phyloP scores from a whole-genome alignment of 805 yeast species.

The Isabelozyma pseudorhagii region DNA sequence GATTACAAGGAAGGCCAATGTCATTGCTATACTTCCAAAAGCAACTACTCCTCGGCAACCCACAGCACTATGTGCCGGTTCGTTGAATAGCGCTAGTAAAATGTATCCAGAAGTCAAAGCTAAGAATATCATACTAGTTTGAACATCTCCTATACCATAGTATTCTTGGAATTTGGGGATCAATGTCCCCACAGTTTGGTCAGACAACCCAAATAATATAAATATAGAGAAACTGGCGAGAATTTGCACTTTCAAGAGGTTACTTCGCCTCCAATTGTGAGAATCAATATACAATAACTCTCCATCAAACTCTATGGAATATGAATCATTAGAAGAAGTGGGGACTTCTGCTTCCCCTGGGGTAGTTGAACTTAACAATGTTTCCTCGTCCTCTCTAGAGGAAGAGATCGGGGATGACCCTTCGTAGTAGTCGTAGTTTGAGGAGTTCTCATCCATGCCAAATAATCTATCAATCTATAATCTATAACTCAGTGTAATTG shows the following conservation, averaged over 20 bases:
- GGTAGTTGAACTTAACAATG: neutral
- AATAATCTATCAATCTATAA: too few relatives aligned
- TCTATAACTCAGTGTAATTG: too few relatives aligned
- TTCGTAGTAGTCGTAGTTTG: neutral
- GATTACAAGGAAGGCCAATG: constrained; percentile 36
- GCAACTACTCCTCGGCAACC: constrained; percentile 50
- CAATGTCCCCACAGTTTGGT: constrained; percentile 60
- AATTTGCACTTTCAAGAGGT: constrained; percentile 42
- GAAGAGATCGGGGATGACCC: neutral
- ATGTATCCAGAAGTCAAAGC: constrained; percentile 56
- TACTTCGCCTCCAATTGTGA: constrained; percentile 35
- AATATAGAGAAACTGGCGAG: constrained; percentile 36
- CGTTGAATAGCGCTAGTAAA: constrained; percentile 48
- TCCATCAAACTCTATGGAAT: constrained; percentile 22
- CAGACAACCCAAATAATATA: constrained; percentile 52
- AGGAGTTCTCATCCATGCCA: neutral
- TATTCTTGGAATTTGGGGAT: constrained; percentile 49
- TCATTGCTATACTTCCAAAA: constrained; percentile 31
- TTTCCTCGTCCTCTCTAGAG: neutral
- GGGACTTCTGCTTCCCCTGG: neutral
- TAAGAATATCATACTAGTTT: constrained; percentile 48
- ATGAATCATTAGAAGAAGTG: neutral
- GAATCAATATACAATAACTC: constrained; percentile 31
- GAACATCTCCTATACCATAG: constrained; percentile 47
- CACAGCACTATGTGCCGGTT: constrained; percentile 32